These are phyloP conservation scores for Cercospora sojina DNA, from an alignment of 2,329 filamentous ascomycete genomes.

Conservation along the genomic window DNA sequence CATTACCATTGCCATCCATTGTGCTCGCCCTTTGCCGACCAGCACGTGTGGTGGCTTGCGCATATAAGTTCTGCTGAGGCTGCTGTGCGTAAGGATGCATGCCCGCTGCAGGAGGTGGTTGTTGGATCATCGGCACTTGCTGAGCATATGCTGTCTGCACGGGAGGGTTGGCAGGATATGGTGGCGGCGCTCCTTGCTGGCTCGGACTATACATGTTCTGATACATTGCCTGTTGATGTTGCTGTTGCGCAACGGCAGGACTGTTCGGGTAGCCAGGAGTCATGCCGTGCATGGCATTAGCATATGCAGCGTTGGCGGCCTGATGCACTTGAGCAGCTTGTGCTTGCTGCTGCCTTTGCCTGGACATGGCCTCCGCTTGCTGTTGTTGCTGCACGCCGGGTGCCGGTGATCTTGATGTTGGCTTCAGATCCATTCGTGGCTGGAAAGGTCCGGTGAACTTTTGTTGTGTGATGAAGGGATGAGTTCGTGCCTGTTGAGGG, in stretches of 20 bases:
- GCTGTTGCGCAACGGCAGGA: slow-evolving; percentile 29
- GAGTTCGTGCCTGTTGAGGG: slow-evolving; percentile 92
- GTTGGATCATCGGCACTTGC: slow-evolving; percentile 67
- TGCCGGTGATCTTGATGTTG: slow-evolving; percentile 82
- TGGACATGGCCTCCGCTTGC: slow-evolving; percentile 89
- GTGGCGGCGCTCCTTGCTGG: slow-evolving; percentile 70
- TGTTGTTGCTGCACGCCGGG: slow-evolving; percentile 95
- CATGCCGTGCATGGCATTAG: slow-evolving; percentile 34
- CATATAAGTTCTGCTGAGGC: slow-evolving; percentile 70
- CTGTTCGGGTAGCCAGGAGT: slow-evolving; percentile 45
- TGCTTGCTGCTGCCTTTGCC: slow-evolving; percentile 72
- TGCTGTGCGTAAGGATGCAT: slow-evolving; percentile 38
- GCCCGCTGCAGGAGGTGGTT: slow-evolving; percentile 46
- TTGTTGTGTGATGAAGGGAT: slow-evolving; percentile 97
- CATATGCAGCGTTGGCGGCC: slow-evolving; percentile 42
- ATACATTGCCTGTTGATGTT: slow-evolving; percentile 62
- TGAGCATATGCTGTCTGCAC: slow-evolving; percentile 60
- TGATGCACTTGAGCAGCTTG: slow-evolving; percentile 44
- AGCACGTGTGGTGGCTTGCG: slow-evolving; percentile 72
- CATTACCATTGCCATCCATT: slow-evolving; percentile 91
- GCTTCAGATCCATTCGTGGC: slow-evolving; percentile 93
- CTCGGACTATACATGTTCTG: slow-evolving; percentile 66
- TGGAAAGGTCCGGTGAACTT: slow-evolving; percentile 97
- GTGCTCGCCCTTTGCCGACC: slow-evolving; percentile 88
- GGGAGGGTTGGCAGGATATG: slow-evolving; percentile 69